Evolutionary conservation across 495 filamentous ascomycete species (phyloP), one percentile per base, ranked within the genome.

Genomic region (Lindgomyces ingoldianus): DNA sequence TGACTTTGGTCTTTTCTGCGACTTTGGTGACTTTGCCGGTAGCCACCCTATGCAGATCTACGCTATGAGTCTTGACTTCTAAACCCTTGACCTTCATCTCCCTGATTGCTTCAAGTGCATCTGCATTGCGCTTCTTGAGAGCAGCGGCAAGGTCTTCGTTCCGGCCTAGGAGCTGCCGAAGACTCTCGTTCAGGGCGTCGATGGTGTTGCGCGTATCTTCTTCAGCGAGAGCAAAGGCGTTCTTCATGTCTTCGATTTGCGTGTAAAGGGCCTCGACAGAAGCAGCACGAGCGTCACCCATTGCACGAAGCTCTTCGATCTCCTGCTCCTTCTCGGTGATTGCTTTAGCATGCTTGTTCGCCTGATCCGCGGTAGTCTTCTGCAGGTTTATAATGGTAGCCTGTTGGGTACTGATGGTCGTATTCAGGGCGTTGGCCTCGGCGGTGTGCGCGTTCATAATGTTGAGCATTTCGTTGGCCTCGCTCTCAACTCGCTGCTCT

Each of bases 71-170:
- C 45, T 62, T 50, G 19, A 70, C 47, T 16, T 52, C 29, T 0
- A 70, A 16, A 47, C 67, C 67, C 29, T 63, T 55, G n/a, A 60
- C 44, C 46, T 67, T 66, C 57, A 70, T 64, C 48, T 64, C 64
- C 18, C 49, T 33, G 10, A 70, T 26, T 0, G 53, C 59, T 24
- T 54, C 45, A 8, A 60, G 14, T 4, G 64, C 64, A 8, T 67
- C 60, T 6, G 25, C 50, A 19, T 46, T 56, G 19, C 60, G 54
- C 18, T 68, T 39, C 24, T 29, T 45, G 18, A 47, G 14, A 6
- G 47, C 55, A 1, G 27, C 53, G 19, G 45, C 50, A 16, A 60
- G 42, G 2, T 55, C 3, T 25, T 67, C 64, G 29, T 63, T 57
- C 16, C 46, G 54, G 22, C 41, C 26, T 21, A 63, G 19, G 8